Base-by-base conservation (phyloP, 2,329 filamentous ascomycete genomes). In the Penicillium sp. region DNA sequence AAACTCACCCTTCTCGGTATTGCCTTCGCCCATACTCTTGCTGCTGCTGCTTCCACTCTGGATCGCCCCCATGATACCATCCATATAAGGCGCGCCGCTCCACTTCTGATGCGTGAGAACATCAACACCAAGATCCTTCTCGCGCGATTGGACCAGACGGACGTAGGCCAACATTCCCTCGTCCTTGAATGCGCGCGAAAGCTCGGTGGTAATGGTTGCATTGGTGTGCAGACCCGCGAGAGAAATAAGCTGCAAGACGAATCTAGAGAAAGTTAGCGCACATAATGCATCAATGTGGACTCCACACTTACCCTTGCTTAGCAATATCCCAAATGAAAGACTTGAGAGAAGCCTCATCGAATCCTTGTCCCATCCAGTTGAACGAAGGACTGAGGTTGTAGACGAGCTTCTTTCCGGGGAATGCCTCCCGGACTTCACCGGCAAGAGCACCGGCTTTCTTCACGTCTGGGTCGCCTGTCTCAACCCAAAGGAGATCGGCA, bases 121-220 rank as follows among this genome's bases (percentile, higher is more conserved):
- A 66, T 97, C 92, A 54, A 91, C 92, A 13, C 89, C 89, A 1
- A 93, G 77, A 61, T 96, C 92, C 81, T 96, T 96, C 77, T 99
- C 94, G 38, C 87, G 82, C 48, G 86, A 81, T 75, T 99, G 94
- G 38, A 99, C 87, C 0, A 97, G 77, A 55, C 96, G 89, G n/a
- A 97, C 94, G 68, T 99, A 99, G 1, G 94, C 93, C 67, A 94
- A 82, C 94, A 99, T 99, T 50, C 94, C 94, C 51, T 97, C 89
- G 13, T 86, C 83, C 78, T 91, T 95, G 79, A 96, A 99, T 6
- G 80, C 83, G 55, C 84, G 84, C 9, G 91, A 88, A 16, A 99
- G 81, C 76, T 97, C 90, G 54, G 86, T 79, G 0, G 83, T 85
- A 41, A 87, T 83, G 1, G 83, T 85, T 3, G 85, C 85, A 2